These are phyloP conservation scores for Monosporozyma solicola DNA, from an alignment of 805 yeast species.

Conservation along the genomic window DNA sequence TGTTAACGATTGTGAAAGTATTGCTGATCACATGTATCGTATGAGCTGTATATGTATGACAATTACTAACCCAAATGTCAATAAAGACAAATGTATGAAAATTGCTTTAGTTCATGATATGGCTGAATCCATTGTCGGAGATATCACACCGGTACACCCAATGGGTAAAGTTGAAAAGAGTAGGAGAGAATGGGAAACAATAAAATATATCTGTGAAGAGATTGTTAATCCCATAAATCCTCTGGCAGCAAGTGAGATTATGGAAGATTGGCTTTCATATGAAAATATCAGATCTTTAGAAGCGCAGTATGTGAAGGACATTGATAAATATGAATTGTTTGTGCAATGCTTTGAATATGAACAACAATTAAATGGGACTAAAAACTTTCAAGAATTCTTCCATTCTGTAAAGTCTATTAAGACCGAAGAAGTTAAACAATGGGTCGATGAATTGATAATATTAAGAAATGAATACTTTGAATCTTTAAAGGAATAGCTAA, in stretches of 20 bases:
- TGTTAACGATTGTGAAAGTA: conserved; percentile 43
- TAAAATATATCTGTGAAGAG: conserved; percentile 49
- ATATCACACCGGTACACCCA: conserved; percentile 75
- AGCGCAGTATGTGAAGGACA: conserved; percentile 85
- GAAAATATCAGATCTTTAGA: conserved; percentile 76
- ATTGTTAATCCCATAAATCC: conserved; percentile 58
- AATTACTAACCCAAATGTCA: conserved; percentile 42
- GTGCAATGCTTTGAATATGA: conserved; percentile 82
- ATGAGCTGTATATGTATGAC: conserved; percentile 79
- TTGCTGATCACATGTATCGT: conserved; percentile 93
- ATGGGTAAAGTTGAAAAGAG: conserved; percentile 76
- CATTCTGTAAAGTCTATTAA: conserved; percentile 52
- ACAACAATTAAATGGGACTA: conserved; percentile 45
- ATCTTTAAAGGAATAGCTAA: conserved; percentile 2
- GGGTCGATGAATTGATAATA: conserved; percentile 52
- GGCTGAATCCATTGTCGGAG: conserved; percentile 92
- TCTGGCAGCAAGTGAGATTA: conserved; percentile 52
- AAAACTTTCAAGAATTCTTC: conserved; percentile 63
- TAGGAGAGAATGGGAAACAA: conserved; percentile 66
- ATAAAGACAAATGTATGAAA: conserved; percentile 63
- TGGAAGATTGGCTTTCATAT: conserved; percentile 77
- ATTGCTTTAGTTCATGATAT: conserved; percentile 89
- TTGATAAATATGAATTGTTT: conserved; percentile 84
- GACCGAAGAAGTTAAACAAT: conserved; percentile 56
- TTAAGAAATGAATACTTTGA: conserved; percentile 32